Percentiles rank a stretch among this genome's conserved stretches.
Evolutionary conservation across 148 eudicot genomes (phyloP).

Genomic region (Rhododendron simsii): DNA sequence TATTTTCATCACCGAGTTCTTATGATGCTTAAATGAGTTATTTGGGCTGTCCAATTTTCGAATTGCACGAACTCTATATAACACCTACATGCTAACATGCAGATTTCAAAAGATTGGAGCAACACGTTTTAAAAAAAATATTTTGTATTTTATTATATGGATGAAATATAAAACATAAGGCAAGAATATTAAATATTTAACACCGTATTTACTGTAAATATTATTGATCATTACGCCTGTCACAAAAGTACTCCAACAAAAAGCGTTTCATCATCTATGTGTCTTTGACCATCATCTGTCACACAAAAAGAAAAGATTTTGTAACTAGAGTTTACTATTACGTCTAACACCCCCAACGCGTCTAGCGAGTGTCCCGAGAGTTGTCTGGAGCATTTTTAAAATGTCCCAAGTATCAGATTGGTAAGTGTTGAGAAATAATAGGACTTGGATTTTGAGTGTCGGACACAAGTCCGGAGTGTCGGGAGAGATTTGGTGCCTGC

Average conservation of each 20-base stretch:
- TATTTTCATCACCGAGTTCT: background rate
- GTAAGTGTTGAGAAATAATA: background rate
- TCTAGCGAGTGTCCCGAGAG: background rate
- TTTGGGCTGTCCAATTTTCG: background rate
- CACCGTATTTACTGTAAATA: background rate
- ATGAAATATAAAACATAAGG: background rate
- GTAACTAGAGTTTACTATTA: background rate
- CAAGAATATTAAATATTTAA: background rate
- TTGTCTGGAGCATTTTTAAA: background rate
- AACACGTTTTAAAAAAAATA: background rate
- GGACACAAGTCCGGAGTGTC: background rate
- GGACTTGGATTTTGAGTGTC: background rate
- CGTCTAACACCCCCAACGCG: background rate
- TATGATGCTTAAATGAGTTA: background rate
- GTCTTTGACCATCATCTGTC: background rate
- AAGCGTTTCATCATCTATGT: background rate
- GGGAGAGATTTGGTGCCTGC: background rate
- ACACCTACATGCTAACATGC: background rate
- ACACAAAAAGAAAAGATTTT: background rate
- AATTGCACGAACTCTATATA: background rate
- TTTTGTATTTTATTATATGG: background rate
- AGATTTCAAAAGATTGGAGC: background rate
- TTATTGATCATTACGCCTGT: background rate
- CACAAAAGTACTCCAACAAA: background rate
- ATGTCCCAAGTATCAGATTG: background rate